Evolutionary conservation across 2,329 filamentous ascomycete genomes (phyloP), one percentile per base, ranked within the genome.

Genomic region (Capronia epimyces): DNA sequence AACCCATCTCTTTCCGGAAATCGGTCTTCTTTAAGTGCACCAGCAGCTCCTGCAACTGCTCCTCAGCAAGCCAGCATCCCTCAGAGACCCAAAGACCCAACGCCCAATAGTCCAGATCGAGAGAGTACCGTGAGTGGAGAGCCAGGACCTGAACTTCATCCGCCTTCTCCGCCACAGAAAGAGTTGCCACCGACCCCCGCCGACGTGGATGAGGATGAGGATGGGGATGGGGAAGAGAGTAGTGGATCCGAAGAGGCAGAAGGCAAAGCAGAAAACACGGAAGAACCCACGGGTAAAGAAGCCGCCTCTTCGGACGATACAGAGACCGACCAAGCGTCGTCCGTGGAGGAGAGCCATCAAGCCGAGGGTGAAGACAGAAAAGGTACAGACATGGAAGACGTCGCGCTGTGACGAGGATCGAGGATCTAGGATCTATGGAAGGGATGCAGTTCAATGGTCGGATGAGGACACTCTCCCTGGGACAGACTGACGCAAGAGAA

Each of bases 21-120:
- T 31, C 50, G 49, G 15, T 43, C 43, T 41, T 47, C 49, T 22
- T 39, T 42, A 4, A 42, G 37, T 64, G 7, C 64, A 67, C n/a
- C 65, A 64, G 43, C 62, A 37, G 20, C 34, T 58, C 40, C 61
- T 61, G 24, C 64, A 63, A 43, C 65, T 61, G 41, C 65, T 16
- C 39, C 37, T 25, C 49, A 50, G 20, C 55, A 54, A 43, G 36
- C 41, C 29, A 55, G 43, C 21, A 39, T 56, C n/a, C 50, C 50
- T 13, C 40, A 45, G 53, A 61, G 48, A 49, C 60, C 41, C 50
- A 60, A 27, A 66, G 62, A 55, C 42, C 58, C 44, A 36, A 32
- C 47, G 10, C 58, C 49, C 24, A 56, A 46, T 22, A 60, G 52
- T 43, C 60, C 59, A 27, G 56, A 55, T 37, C 27, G 44, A 16